A percentile compares a stretch with the other conserved stretches of the same genome.
phyloP scores from a whole-genome alignment of 768 basidiomycete genomes.

The Mycena albidolilacea region DNA sequence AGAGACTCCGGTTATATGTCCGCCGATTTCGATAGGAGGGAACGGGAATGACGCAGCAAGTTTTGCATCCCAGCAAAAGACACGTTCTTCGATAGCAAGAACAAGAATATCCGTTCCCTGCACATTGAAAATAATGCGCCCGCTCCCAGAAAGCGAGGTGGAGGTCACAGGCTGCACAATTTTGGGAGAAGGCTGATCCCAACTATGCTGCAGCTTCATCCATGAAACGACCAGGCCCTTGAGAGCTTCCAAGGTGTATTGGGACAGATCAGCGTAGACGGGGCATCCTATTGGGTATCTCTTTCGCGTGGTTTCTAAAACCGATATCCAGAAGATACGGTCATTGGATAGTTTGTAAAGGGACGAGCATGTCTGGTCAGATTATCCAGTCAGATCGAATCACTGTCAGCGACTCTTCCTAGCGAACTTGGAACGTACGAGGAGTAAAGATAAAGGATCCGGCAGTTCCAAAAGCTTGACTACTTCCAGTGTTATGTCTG shows the following conservation, averaged over 20 bases:
- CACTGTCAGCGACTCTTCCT: background rate
- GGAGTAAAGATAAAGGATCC: conserved; percentile 25
- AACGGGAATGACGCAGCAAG: background rate
- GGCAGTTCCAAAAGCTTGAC: conserved; percentile 13
- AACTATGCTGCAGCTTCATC: conserved; percentile 25
- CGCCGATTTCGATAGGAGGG: conserved; percentile 19
- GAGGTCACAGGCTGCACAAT: conserved; percentile 8
- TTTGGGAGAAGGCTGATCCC: conserved; percentile 17
- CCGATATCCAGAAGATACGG: conserved; percentile 29
- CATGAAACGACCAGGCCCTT: conserved; percentile 18
- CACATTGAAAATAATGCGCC: conserved; percentile 18
- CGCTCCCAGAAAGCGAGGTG: background rate
- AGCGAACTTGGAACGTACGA: conserved; percentile 3
- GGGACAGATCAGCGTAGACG: conserved; percentile 17
- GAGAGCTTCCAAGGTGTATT: conserved; percentile 20
- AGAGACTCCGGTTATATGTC: conserved; percentile 20
- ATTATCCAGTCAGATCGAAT: conserved; percentile 16
- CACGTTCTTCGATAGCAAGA: background rate
- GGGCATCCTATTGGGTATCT: conserved; percentile 23
- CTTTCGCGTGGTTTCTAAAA: conserved; percentile 15
- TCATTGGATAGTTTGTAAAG: conserved; percentile 10
- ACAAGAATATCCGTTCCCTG: conserved; percentile 32
- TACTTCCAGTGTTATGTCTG: conserved; percentile 23
- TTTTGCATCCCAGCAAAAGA: conserved; percentile 31
- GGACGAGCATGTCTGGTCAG: conserved; percentile 24